phyloP scores from a whole-genome alignment of 495 filamentous ascomycete genomes.

The Aspergillus carlsbadensis region DNA sequence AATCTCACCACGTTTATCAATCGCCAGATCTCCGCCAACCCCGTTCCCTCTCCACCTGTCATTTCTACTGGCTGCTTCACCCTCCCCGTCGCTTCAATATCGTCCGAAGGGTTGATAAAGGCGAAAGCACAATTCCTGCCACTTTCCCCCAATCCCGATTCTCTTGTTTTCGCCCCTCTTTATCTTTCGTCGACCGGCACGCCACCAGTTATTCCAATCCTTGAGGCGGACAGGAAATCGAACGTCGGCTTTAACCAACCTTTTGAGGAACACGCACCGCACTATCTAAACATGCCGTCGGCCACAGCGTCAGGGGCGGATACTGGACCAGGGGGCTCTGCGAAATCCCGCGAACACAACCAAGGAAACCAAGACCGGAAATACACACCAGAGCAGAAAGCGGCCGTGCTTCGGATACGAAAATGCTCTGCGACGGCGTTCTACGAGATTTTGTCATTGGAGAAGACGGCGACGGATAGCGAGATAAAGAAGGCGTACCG shows the following conservation, averaged over 20 bases:
- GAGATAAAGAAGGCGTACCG: conserved; percentile 98
- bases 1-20: conserved; percentile 34
- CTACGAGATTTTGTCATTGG: conserved; percentile 86
- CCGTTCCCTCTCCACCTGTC: conserved; percentile 4
- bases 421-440: conserved; percentile 82
- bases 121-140: background rate
- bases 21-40: conserved; percentile 14
- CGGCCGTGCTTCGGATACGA: conserved; percentile 82
- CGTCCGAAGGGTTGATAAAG: background rate
- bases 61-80: conserved; percentile 2
- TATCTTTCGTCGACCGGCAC: background rate
- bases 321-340: conserved; percentile 45
- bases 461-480: conserved; percentile 68
- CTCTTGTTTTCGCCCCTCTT: conserved; percentile 3
- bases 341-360: conserved; percentile 80
- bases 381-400: conserved; percentile 86
- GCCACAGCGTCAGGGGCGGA: conserved; percentile 75
- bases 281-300: conserved; percentile 75
- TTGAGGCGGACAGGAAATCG: background rate
- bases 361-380: conserved; percentile 90
- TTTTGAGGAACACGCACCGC: no score
- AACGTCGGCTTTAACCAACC: background rate
- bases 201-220: background rate
- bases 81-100: background rate
- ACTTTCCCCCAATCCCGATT: background rate